phyloP scores from a whole-genome alignment of 371 early-diverging fungal species.

The Coemansia sp. region DNA sequence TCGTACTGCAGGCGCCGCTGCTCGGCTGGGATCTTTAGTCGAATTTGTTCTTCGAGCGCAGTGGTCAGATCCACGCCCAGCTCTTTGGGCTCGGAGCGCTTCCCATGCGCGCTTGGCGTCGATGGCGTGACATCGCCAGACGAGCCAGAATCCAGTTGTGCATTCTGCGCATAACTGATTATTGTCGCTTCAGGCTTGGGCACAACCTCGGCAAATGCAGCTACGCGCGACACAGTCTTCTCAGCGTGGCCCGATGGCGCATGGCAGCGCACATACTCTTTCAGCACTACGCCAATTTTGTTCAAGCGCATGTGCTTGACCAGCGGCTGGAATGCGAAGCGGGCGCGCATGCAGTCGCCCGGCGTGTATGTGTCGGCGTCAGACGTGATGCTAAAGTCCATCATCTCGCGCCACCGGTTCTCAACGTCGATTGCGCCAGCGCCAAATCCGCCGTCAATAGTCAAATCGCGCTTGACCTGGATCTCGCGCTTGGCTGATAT shows the following conservation, averaged over 20 bases:
- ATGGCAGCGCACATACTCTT: slow-evolving; percentile 50
- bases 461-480: slow-evolving; percentile 43
- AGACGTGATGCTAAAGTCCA: slow-evolving; percentile 32
- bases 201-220: slow-evolving; percentile 21
- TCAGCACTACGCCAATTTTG: slow-evolving; percentile 39
- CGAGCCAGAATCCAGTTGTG: background rate
- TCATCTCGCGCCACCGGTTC: slow-evolving; percentile 45
- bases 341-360: slow-evolving; percentile 34
- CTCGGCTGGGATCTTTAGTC: slow-evolving; percentile 29
- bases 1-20: slow-evolving; percentile 41
- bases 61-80: slow-evolving; percentile 32
- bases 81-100: background rate
- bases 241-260: slow-evolving; percentile 40
- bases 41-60: slow-evolving; percentile 27
- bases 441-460: slow-evolving; percentile 42
- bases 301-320: slow-evolving; percentile 41
- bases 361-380: slow-evolving; percentile 42
- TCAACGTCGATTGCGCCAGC: slow-evolving; percentile 46
- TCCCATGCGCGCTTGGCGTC: background rate
- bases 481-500: slow-evolving; percentile 24
- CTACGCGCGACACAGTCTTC: slow-evolving; percentile 42
- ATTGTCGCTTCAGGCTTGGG: background rate
- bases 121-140: background rate
- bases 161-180: background rate
- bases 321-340: slow-evolving; percentile 42